Conservation (phyloP, 495 filamentous ascomycete genomes). For the Xylaria nigripes region DNA sequence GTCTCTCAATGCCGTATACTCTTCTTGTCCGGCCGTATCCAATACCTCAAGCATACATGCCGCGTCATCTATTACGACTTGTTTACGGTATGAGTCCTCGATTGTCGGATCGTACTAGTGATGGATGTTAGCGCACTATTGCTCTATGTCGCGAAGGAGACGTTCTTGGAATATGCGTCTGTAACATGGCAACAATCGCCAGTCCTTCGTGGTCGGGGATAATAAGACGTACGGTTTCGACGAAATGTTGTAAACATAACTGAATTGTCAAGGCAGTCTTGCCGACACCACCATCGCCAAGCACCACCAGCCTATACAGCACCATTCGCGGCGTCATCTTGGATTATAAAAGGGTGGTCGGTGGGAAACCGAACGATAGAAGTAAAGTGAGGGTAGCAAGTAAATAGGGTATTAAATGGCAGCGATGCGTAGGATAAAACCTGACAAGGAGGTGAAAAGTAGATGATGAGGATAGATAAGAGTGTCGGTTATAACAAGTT, state of each 20-base stretch:
- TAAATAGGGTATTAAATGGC: constrained; percentile 1
- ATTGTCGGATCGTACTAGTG: constrained; percentile 84
- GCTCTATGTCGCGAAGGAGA: neutral
- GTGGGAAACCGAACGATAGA: constrained; percentile 1
- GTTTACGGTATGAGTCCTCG: constrained; percentile 96
- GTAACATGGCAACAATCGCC: neutral
- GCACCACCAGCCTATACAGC: constrained; percentile 96
- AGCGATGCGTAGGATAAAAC: constrained; percentile 1
- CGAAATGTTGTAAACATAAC: constrained; percentile 59
- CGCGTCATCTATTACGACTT: constrained; percentile 93
- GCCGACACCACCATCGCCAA: constrained; percentile 70
- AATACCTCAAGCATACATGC: constrained; percentile 98
- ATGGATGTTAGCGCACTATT: constrained; percentile 17
- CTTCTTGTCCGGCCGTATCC: constrained; percentile 98
- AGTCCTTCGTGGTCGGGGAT: neutral
- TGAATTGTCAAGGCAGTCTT: constrained; percentile 98
- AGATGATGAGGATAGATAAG: neutral
- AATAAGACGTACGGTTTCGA: constrained; percentile 43
- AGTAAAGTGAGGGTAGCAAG: neutral
- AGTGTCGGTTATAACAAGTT: neutral
- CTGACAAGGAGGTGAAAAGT: neutral
- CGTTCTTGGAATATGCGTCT: neutral
- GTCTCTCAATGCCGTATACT: constrained; percentile 93
- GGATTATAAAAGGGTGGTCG: constrained; percentile 15
- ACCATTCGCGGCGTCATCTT: constrained; percentile 74